Evolutionary conservation across 2,329 filamentous ascomycete species (phyloP), one percentile per base, ranked within the genome.

Genomic region (Teratosphaeria gauchensis): DNA sequence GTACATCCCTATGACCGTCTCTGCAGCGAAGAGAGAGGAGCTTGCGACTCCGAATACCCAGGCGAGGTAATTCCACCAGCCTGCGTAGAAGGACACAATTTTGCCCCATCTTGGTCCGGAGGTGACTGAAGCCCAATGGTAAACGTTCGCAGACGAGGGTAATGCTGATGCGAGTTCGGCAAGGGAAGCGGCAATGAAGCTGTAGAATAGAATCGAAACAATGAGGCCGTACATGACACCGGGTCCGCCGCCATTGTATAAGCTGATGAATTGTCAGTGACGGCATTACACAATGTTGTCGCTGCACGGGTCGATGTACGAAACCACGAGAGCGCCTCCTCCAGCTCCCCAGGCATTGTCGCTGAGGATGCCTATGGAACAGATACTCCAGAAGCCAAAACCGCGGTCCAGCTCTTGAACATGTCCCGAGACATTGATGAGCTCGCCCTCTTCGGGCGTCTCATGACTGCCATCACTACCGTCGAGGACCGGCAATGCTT

Each of bases 41-140:
- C 74, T 75, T 0, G 76, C 74, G 12, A 71, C 71, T 24, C 74
- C 77, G 59, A 79, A 78, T 53, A 78, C 71, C 77, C 78, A 82
- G 19, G 76, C 79, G 51, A 80, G 73, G 57, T 70, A 75, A 64
- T 81, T 81, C 78, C 77, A 81, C 16, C 56, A 76, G 35, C 61
- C 80, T 19, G 79, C 79, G 62, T 78, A 81, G 66, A 73, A 82
- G 2, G 78, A 77, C 57, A 74, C 68, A 4, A 76, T 65, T 30
- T 75, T 71, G n/a, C 78, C 78, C 68, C 77, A 78, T 51, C 69
- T 74, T 1, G 66, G 65, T 6, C 78, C 79, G 11, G 75, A 74
- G 1, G 79, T 80, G 21, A 81, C 72, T 3, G 75, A 75, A 3
- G 79, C 78, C 79, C 78, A 82, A 60, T 82, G 79, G 64, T 82